These are phyloP conservation scores for Ceratobasidium sp. DNA, from an alignment of 1,284 basidiomycete genomes.

Conservation along the genomic window DNA sequence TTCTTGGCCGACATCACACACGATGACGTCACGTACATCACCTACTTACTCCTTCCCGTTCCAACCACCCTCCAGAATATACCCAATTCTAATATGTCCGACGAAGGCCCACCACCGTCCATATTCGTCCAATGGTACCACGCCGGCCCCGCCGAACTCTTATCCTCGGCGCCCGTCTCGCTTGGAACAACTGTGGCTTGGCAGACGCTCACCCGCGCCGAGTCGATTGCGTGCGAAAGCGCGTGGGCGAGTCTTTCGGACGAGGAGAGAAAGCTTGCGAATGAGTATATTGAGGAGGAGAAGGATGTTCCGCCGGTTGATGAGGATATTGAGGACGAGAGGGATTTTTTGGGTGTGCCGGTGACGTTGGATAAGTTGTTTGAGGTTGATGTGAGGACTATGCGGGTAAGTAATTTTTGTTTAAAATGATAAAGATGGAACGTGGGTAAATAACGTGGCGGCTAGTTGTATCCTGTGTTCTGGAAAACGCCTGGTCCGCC, in stretches of 20 bases:
- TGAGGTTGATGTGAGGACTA: slow-evolving; percentile 56
- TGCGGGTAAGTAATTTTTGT: slow-evolving; percentile 52
- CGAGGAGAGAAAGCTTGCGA: slow-evolving; percentile 45
- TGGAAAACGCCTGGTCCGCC: slow-evolving; percentile 64
- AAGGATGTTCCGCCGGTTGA: slow-evolving; percentile 29
- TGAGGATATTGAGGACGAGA: slow-evolving; percentile 11
- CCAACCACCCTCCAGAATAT: neutral
- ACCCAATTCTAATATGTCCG: neutral
- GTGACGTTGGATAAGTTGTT: slow-evolving; percentile 55
- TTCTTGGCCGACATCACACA: neutral
- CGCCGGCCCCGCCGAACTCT: slow-evolving; percentile 47
- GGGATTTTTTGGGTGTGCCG: slow-evolving; percentile 51
- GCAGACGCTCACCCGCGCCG: slow-evolving; percentile 53
- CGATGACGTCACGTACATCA: slow-evolving; percentile 13
- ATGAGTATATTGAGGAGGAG: slow-evolving; percentile 45
- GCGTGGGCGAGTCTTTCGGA: slow-evolving; percentile 51
- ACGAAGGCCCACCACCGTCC: neutral
- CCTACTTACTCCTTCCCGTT: neutral
- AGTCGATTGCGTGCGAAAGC: slow-evolving; percentile 54
- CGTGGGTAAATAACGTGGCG: slow-evolving; percentile 1
- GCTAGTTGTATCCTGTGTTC: slow-evolving; percentile 65
- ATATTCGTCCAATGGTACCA: slow-evolving; percentile 50
- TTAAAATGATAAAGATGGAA: neutral
- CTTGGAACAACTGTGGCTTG: slow-evolving; percentile 50
- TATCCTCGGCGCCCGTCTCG: slow-evolving; percentile 48